A percentile compares a stretch with the other conserved stretches of the same genome.
Evolutionary conservation across 208 protist genomes (phyloP).

Genomic region (Trypanosoma cruzi): DNA sequence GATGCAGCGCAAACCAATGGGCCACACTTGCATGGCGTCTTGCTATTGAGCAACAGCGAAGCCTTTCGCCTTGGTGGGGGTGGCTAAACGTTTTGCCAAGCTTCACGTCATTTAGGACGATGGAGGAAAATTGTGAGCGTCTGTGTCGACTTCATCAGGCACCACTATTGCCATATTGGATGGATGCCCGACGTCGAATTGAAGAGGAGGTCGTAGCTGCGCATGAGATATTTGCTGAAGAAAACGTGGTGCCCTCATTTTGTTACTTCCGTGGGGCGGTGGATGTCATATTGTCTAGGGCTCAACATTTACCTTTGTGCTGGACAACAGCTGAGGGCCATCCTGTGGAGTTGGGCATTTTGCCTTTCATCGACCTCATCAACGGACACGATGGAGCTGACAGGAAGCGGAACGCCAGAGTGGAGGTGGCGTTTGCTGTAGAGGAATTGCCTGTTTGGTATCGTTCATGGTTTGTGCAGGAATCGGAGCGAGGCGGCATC

Average conservation of each 20-base stretch:
- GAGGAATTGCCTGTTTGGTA: constrained; percentile 81
- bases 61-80: constrained; percentile 77
- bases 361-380: constrained; percentile 80
- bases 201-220: constrained; percentile 43
- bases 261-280: constrained; percentile 58
- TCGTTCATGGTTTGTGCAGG: constrained; percentile 35
- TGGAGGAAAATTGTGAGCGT: constrained; percentile 42
- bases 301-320: constrained; percentile 54
- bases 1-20: constrained; percentile 46
- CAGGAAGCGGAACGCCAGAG: constrained; percentile 54
- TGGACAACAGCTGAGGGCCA: constrained; percentile 31
- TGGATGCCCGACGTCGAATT: constrained; percentile 38
- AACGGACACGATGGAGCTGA: constrained; percentile 54
- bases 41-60: constrained; percentile 75
- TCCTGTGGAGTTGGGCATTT: constrained; percentile 65
- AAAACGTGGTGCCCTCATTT: constrained; percentile 52
- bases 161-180: constrained; percentile 55
- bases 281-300: constrained; percentile 64
- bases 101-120: constrained; percentile 33
- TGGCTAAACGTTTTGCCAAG: constrained; percentile 76
- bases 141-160: constrained; percentile 71
- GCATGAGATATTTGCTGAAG: constrained; percentile 38
- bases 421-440: constrained; percentile 64
- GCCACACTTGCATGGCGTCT: constrained; percentile 76
- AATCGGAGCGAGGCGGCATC: constrained; percentile 31